These are phyloP conservation scores for Narthecium ossifragum DNA, from an alignment of 106 monocot genomes.

Conservation along the genomic window DNA sequence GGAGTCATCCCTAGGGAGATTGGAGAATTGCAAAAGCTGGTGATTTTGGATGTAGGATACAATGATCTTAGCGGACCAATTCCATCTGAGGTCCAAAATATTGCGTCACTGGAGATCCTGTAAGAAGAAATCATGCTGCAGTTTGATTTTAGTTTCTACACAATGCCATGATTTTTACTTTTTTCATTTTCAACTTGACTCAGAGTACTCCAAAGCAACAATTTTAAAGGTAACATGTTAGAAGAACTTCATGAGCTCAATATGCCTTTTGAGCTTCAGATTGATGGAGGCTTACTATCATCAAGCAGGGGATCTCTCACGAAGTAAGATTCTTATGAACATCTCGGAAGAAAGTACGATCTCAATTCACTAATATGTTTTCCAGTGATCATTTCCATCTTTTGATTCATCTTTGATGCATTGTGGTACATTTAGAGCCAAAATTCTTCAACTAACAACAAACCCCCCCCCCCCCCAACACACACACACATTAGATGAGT, in stretches of 20 bases:
- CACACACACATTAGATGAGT: no score
- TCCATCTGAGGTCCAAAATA: constrained; percentile 19
- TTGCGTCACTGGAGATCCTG: constrained; percentile 30
- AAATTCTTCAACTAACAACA: no score
- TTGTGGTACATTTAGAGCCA: no score
- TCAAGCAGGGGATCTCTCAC: constrained; percentile 5
- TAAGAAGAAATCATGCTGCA: constrained; percentile 16
- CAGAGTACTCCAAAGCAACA: constrained; percentile 29
- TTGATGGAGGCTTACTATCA: constrained; percentile 6
- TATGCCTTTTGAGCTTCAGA: constrained; percentile 15
- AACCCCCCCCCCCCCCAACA: no score
- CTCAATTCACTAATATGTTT: no score
- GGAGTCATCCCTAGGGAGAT: constrained; percentile 41
- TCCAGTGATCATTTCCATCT: no score
- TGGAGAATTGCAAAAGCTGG: constrained; percentile 23
- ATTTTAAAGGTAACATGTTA: constrained; percentile 14
- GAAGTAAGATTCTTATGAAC: constrained; percentile 29
- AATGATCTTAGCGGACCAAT: constrained; percentile 45
- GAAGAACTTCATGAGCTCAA: constrained; percentile 18
- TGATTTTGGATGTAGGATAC: constrained; percentile 42
- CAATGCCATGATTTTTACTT: neutral
- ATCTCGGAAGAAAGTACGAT: no score
- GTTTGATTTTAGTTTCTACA: neutral
- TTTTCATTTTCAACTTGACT: neutral
- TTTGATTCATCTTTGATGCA: no score